Conservation (phyloP, 2,329 filamentous ascomycete species). For the Fusarium dimerum region DNA sequence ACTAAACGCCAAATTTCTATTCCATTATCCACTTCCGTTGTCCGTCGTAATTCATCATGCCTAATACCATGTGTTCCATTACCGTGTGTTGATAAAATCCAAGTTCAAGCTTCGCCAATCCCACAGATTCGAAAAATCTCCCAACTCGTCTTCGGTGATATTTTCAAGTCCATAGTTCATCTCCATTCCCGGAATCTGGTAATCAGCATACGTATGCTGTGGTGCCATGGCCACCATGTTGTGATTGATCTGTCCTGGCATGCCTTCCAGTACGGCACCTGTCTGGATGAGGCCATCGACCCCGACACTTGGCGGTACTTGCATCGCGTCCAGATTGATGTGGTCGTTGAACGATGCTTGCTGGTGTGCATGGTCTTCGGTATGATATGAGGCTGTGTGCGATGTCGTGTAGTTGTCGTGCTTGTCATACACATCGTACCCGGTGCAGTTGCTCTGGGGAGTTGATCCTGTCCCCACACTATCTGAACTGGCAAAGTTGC, state of each 20-base stretch:
- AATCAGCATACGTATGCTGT: slow-evolving; percentile 10
- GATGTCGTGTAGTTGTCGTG: slow-evolving; percentile 6
- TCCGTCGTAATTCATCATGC: neutral
- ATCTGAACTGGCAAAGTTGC: slow-evolving; percentile 10
- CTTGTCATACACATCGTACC: neutral
- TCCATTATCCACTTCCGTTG: neutral
- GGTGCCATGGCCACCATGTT: slow-evolving; percentile 9
- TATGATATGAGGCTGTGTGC: neutral
- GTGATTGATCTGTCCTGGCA: slow-evolving; percentile 6
- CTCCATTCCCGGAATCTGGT: slow-evolving; percentile 8
- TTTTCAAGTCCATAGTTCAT: slow-evolving; percentile 14
- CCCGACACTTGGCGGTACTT: slow-evolving; percentile 13
- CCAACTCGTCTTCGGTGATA: slow-evolving; percentile 23
- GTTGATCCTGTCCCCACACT: slow-evolving; percentile 15
- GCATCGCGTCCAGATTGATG: slow-evolving; percentile 2
- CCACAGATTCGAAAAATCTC: slow-evolving; percentile 25
- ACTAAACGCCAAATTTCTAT: neutral
- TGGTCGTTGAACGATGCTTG: neutral
- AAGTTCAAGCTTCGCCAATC: slow-evolving; percentile 26
- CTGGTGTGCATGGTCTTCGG: slow-evolving; percentile 2
- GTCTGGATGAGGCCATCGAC: slow-evolving; percentile 16
- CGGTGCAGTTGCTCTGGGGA: slow-evolving; percentile 15
- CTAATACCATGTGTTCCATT: neutral
- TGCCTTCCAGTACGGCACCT: slow-evolving; percentile 4
- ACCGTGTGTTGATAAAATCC: slow-evolving; percentile 22